Conservation (phyloP, 2,329 filamentous ascomycete genomes). For the Calonectria hongkongensis region DNA sequence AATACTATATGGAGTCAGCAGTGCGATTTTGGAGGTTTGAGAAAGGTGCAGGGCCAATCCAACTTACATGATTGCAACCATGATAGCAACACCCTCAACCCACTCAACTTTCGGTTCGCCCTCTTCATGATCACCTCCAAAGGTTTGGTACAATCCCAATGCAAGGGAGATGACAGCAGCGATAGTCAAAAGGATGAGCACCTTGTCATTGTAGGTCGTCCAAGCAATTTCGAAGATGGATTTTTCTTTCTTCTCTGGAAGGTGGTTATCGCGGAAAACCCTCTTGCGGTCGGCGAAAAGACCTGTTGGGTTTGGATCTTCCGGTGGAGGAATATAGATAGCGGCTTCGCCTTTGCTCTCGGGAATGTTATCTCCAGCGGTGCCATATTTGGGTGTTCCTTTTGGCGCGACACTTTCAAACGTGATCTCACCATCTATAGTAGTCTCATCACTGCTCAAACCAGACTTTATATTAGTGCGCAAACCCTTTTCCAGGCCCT, state of each 20-base stretch:
- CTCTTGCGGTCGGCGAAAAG: conserved; percentile 58
- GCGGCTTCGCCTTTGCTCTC: conserved; percentile 52
- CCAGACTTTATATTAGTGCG: conserved; percentile 79
- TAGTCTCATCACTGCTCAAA: conserved; percentile 81
- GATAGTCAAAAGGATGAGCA: conserved; percentile 81
- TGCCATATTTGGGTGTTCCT: conserved; percentile 60
- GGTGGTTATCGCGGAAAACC: conserved; percentile 75
- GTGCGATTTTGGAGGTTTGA: background rate
- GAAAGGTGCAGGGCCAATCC: conserved; percentile 59
- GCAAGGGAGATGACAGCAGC: conserved; percentile 82
- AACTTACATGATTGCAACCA: conserved; percentile 73
- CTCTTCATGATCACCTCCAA: conserved; percentile 68
- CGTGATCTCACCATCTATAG: conserved; percentile 76
- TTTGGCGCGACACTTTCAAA: conserved; percentile 77
- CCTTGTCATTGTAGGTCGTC: conserved; percentile 84
- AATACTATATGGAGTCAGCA: conserved; percentile 61
- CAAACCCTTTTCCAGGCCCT: conserved; percentile 83
- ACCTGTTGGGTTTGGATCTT: conserved; percentile 48
- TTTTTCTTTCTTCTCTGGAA: conserved; percentile 79
- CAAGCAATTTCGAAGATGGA: conserved; percentile 78
- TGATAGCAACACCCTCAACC: conserved; percentile 81
- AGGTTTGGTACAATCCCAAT: conserved; percentile 81
- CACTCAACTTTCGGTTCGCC: conserved; percentile 76
- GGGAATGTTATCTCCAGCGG: conserved; percentile 58
- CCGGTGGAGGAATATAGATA: conserved; percentile 52